These are phyloP conservation scores for Malbranchea zuffiana DNA, from an alignment of 2,329 filamentous ascomycete genomes.

Conservation along the genomic window DNA sequence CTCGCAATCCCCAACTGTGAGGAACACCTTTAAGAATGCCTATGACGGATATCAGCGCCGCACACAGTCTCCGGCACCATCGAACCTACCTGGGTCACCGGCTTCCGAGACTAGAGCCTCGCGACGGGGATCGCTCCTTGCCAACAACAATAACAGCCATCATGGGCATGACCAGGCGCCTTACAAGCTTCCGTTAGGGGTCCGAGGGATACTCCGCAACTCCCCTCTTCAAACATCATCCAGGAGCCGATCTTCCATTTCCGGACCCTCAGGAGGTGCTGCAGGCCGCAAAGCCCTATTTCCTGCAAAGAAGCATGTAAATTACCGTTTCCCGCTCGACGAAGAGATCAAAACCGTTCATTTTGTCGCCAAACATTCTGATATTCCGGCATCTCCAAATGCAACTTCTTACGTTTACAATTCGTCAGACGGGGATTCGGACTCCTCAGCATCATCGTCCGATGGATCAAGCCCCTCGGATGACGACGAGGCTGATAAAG, in stretches of 20 bases:
- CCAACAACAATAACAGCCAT: not conserved
- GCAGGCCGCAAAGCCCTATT: constrained; percentile 36
- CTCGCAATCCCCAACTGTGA: constrained; percentile 46
- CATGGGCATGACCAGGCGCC: constrained; percentile 18
- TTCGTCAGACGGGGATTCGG: constrained; percentile 19
- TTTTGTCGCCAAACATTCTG: constrained; percentile 47
- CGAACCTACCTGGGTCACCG: constrained; percentile 20
- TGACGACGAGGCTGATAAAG: constrained; percentile 25
- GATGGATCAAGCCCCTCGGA: constrained; percentile 24
- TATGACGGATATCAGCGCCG: constrained; percentile 36
- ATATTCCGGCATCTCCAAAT: constrained; percentile 30
- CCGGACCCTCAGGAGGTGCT: constrained; percentile 22
- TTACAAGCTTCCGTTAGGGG: constrained; percentile 35
- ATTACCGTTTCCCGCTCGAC: constrained; percentile 45
- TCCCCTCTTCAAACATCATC: constrained; percentile 25
- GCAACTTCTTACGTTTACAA: constrained; percentile 10
- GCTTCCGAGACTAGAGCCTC: not conserved
- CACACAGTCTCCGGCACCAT: constrained; percentile 21
- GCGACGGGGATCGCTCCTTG: constrained; percentile 1
- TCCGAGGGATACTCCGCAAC: constrained; percentile 39
- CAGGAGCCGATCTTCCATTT: constrained; percentile 29
- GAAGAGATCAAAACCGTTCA: constrained; percentile 48
- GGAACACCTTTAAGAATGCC: constrained; percentile 53
- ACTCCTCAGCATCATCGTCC: constrained; percentile 20
- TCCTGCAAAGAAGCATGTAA: constrained; percentile 47